Percentiles rank a stretch among this genome's conserved stretches.
These are phyloP conservation scores for Rhododendron griersonianum DNA, from an alignment of 148 eudicot genomes.

Conservation along the genomic window DNA sequence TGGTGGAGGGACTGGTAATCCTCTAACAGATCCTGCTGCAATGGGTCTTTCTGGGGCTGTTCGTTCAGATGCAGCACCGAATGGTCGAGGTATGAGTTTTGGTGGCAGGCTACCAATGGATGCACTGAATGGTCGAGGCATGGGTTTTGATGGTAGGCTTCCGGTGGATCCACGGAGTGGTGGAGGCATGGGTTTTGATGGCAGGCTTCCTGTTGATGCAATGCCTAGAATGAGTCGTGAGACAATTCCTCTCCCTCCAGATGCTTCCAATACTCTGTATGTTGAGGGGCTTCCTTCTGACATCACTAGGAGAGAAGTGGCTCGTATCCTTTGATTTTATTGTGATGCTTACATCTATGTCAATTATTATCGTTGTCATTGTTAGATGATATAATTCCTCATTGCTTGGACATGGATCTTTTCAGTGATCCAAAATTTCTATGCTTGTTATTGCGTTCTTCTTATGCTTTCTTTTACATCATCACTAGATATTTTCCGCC, in stretches of 20 bases:
- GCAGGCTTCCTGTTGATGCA: constrained; percentile 36
- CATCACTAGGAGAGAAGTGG: constrained; percentile 67
- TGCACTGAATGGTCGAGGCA: constrained; percentile 38
- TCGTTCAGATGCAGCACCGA: constrained; percentile 32
- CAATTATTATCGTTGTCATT: neutral
- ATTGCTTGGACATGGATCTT: neutral
- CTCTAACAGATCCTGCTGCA: constrained; percentile 34
- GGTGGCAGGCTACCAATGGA: constrained; percentile 36
- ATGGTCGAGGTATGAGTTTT: constrained; percentile 42
- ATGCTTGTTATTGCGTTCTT: constrained; percentile 5
- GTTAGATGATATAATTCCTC: neutral
- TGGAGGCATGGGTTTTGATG: constrained; percentile 38
- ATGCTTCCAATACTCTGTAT: constrained; percentile 64
- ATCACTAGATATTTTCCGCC: constrained; percentile 72
- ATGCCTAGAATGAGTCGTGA: constrained; percentile 40
- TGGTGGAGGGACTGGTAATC: constrained; percentile 23
- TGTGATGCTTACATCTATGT: neutral
- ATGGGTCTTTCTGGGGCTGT: constrained; percentile 36
- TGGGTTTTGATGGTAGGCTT: constrained; percentile 34
- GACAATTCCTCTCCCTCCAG: constrained; percentile 55
- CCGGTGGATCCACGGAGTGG: constrained; percentile 47
- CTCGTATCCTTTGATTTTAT: constrained; percentile 64
- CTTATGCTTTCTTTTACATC: constrained; percentile 13
- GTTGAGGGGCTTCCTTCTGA: constrained; percentile 71
- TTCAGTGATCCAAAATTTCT: neutral